phyloP scores from a whole-genome alignment of 2,329 filamentous ascomycete genomes.

The Coleophoma eucalyptorum region DNA sequence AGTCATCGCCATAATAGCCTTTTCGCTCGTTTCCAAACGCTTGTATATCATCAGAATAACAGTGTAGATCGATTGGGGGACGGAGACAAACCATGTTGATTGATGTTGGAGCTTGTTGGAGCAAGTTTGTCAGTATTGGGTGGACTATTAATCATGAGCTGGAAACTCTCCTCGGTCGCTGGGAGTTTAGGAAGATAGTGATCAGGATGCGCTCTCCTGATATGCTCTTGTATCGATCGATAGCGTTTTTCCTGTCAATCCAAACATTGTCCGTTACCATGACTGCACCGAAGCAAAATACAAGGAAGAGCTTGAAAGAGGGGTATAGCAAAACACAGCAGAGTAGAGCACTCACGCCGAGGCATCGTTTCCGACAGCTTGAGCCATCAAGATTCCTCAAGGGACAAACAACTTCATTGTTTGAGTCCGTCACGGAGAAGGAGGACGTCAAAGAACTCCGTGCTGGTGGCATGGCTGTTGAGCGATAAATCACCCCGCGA shows the following conservation, averaged over 20 bases:
- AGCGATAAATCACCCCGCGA: constrained; percentile 53
- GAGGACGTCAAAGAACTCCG: constrained; percentile 73
- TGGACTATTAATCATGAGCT: constrained; percentile 90
- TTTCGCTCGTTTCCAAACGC: constrained; percentile 60
- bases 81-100: constrained; percentile 21
- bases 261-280: constrained; percentile 26
- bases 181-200: constrained; percentile 98
- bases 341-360: constrained; percentile 74
- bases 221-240: constrained; percentile 99
- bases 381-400: constrained; percentile 95
- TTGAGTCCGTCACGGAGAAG: constrained; percentile 87
- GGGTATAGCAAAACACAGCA: constrained; percentile 22
- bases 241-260: constrained; percentile 79
- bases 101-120: constrained; percentile 21
- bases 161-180: constrained; percentile 96
- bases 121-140: constrained; percentile 45
- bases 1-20: constrained; percentile 63
- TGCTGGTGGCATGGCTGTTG: constrained; percentile 67
- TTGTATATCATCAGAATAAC: constrained; percentile 26
- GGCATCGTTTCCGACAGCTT: constrained; percentile 94
- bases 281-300: constrained; percentile 19
- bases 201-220: constrained; percentile 92
- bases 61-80: constrained; percentile 5
- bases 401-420: constrained; percentile 95
- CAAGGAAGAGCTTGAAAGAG: constrained; percentile 18